A percentile compares a stretch with the other conserved stretches of the same genome.
Conservation (phyloP, 1,284 basidiomycete genomes). For the Trichosporon asahii region DNA sequence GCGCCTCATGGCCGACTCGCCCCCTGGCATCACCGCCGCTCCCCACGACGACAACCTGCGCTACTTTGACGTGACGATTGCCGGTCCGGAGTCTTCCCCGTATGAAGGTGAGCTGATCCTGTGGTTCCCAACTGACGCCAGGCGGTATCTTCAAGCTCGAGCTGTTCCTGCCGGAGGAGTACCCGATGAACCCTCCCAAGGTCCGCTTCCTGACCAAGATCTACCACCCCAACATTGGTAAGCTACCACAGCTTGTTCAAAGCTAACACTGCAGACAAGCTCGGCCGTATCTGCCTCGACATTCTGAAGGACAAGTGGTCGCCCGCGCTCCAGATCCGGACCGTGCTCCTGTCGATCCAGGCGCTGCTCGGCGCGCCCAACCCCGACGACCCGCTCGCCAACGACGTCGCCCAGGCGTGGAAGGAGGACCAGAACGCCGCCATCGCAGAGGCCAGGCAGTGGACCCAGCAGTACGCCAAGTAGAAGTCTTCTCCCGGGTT, state of each 20-base stretch:
- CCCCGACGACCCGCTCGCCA: slow-evolving; percentile 96
- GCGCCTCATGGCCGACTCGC: slow-evolving; percentile 88
- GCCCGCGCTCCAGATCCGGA: slow-evolving; percentile 95
- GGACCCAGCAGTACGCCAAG: slow-evolving; percentile 60
- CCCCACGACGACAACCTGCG: slow-evolving; percentile 97
- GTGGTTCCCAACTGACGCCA: slow-evolving; percentile 43
- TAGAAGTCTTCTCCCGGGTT: slow-evolving; percentile 10
- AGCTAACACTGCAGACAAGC: slow-evolving; percentile 68
- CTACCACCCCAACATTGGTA: slow-evolving; percentile 99
- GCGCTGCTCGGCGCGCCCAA: slow-evolving; percentile 93
- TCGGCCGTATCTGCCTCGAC: slow-evolving; percentile 95
- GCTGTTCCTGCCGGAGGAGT: slow-evolving; percentile 96
- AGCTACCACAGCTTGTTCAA: slow-evolving; percentile 22
- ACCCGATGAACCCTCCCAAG: slow-evolving; percentile 98
- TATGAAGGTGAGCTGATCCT: slow-evolving; percentile 71
- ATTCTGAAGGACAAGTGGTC: slow-evolving; percentile 99
- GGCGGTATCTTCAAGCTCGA: slow-evolving; percentile 93
- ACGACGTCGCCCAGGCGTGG: slow-evolving; percentile 90
- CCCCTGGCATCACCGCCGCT: slow-evolving; percentile 86
- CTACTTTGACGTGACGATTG: slow-evolving; percentile 97
- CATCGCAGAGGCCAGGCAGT: slow-evolving; percentile 81
- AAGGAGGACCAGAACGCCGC: slow-evolving; percentile 95
- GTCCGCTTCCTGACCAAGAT: slow-evolving; percentile 99
- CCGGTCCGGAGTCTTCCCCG: slow-evolving; percentile 88
- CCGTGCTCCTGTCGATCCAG: slow-evolving; percentile 93